phyloP scores from a whole-genome alignment of 768 basidiomycete genomes.

The Psilocybe cyanescens region DNA sequence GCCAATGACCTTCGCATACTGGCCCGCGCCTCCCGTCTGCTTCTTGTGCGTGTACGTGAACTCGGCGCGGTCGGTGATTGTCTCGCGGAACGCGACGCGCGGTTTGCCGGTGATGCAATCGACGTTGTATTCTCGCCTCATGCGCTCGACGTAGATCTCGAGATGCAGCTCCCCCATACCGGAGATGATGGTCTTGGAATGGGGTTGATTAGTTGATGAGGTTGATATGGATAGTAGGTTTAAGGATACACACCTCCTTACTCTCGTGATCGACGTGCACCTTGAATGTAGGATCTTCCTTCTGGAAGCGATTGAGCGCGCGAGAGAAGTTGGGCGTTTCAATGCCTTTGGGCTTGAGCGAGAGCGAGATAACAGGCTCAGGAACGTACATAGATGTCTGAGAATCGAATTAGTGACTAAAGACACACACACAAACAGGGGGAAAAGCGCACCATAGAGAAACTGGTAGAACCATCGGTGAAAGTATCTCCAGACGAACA shows the following conservation, averaged over 20 bases:
- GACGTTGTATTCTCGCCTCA: constrained; percentile 97
- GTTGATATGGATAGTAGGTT: neutral
- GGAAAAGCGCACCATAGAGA: constrained; percentile 78
- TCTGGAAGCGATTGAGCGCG: constrained; percentile 96
- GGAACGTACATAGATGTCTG: constrained; percentile 99
- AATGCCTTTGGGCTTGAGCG: constrained; percentile 88
- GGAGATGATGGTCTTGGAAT: constrained; percentile 88
- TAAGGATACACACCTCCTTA: constrained; percentile 69
- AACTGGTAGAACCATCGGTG: constrained; percentile 86
- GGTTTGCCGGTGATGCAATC: constrained; percentile 95
- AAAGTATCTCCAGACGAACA: constrained; percentile 98
- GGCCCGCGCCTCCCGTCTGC: constrained; percentile 96
- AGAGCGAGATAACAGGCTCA: constrained; percentile 95
- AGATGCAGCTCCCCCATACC: constrained; percentile 99
- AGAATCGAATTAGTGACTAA: constrained; percentile 6
- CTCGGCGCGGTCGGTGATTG: constrained; percentile 78
- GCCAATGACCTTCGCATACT: constrained; percentile 93
- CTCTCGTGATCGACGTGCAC: constrained; percentile 95
- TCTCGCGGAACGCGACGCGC: constrained; percentile 95
- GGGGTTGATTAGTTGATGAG: neutral
- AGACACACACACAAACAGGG: neutral
- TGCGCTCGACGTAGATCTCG: constrained; percentile 98
- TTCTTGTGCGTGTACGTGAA: constrained; percentile 98
- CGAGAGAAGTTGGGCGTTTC: constrained; percentile 97
- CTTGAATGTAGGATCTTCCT: constrained; percentile 98